Evolutionary conservation across 306 rosid genomes (phyloP).

Genomic region (Malus fusca): DNA sequence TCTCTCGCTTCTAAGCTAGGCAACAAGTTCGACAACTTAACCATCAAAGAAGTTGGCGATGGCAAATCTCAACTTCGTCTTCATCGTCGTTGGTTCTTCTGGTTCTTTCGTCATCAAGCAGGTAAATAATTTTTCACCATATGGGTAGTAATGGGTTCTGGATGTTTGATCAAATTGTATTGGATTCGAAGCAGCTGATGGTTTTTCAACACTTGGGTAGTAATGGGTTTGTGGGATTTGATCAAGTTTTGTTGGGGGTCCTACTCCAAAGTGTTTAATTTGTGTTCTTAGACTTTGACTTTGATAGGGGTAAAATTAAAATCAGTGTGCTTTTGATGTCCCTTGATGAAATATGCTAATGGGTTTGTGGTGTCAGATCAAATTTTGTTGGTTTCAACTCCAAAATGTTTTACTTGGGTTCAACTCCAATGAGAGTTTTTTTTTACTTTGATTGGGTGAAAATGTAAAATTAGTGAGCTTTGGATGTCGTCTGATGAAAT

Average conservation of each 20-base stretch:
- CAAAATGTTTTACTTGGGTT: background rate
- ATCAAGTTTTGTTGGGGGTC: background rate
- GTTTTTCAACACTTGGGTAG: background rate
- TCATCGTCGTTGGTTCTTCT: conserved; percentile 42
- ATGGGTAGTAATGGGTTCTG: conserved; percentile 4
- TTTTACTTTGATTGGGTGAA: background rate
- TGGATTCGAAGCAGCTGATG: background rate
- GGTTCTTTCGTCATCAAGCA: conserved; percentile 87
- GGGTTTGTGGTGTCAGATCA: background rate
- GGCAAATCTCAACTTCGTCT: conserved; percentile 80
- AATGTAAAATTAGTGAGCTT: background rate
- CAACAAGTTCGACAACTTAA: conserved; percentile 38
- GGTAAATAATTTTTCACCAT: conserved; percentile 22
- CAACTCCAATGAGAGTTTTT: background rate
- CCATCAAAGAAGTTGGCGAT: conserved; percentile 77
- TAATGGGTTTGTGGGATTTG: background rate
- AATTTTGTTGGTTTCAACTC: background rate
- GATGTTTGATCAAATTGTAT: background rate
- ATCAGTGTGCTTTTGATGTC: background rate
- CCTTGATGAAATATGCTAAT: background rate
- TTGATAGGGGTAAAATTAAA: background rate
- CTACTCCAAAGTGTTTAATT: background rate
- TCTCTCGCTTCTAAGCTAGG: conserved; percentile 54
- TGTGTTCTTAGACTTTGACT: background rate
- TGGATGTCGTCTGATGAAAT: background rate